Evolutionary conservation across 441 rosid species (phyloP).

Genomic region (Croton setiger): DNA sequence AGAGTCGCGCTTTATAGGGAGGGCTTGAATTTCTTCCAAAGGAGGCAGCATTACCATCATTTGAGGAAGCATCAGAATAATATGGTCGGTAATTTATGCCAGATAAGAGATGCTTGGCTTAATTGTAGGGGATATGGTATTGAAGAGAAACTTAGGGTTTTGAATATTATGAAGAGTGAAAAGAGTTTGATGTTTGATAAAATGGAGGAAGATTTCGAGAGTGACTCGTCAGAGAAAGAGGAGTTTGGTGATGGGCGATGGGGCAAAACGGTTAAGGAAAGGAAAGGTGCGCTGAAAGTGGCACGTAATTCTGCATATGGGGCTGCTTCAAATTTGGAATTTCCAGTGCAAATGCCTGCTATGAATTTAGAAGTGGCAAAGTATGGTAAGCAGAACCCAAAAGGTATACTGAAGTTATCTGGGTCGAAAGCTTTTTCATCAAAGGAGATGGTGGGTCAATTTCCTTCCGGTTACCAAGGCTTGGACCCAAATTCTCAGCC

Average conservation of each 20-base stretch:
- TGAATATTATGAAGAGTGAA: conserved; percentile 80
- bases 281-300: conserved; percentile 44
- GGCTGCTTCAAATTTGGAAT: conserved; percentile 46
- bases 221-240: conserved; percentile 61
- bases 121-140: conserved; percentile 80
- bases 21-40: conserved; percentile 63
- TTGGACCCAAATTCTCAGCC: conserved; percentile 47
- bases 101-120: conserved; percentile 86
- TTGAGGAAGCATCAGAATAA: conserved; percentile 85
- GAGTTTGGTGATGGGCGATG: conserved; percentile 53
- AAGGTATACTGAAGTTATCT: conserved; percentile 50
- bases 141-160: conserved; percentile 84
- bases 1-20: conserved; percentile 89
- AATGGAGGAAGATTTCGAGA: conserved; percentile 60
- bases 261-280: conserved; percentile 57
- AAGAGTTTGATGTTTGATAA: conserved; percentile 80
- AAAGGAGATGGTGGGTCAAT: conserved; percentile 33
- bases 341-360: conserved; percentile 39
- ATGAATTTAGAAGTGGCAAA: conserved; percentile 40
- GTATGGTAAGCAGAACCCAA: conserved; percentile 60
- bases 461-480: conserved; percentile 45
- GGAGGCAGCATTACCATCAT: conserved; percentile 75
- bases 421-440: conserved; percentile 41
- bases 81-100: conserved; percentile 73
- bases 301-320: conserved; percentile 40